phyloP scores from a whole-genome alignment of 2,329 filamentous ascomycete genomes.

The Aaosphaeria pasadenensis region DNA sequence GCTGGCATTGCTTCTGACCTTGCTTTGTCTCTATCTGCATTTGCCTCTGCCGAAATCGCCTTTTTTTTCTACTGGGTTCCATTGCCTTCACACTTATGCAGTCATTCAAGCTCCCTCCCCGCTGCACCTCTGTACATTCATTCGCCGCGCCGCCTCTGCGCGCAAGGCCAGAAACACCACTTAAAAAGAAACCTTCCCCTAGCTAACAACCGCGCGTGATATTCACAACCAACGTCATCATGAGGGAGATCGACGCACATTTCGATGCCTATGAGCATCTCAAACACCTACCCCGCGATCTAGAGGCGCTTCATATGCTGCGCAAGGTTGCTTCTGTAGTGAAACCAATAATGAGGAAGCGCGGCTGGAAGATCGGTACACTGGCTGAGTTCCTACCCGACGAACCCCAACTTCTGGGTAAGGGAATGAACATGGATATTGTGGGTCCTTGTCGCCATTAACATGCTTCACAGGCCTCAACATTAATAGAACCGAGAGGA shows the following conservation, averaged over 20 bases:
- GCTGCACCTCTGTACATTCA: no score
- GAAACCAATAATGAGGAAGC: slow-evolving; percentile 90
- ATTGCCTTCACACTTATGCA: neutral
- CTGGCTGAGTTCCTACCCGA: slow-evolving; percentile 84
- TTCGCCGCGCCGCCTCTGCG: no score
- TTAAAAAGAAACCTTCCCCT: no score
- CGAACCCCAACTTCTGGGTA: slow-evolving; percentile 69
- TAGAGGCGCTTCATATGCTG: slow-evolving; percentile 57
- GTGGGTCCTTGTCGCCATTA: slow-evolving; percentile 6
- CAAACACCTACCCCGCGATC: slow-evolving; percentile 41
- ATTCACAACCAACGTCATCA: slow-evolving; percentile 10
- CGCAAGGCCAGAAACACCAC: no score
- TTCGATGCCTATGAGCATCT: slow-evolving; percentile 52
- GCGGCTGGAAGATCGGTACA: slow-evolving; percentile 73
- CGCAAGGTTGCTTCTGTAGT: slow-evolving; percentile 83
- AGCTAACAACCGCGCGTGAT: neutral
- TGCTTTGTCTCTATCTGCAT: neutral
- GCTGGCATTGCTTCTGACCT: slow-evolving; percentile 13
- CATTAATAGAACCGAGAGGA: slow-evolving; percentile 70
- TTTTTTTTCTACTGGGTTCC: neutral
- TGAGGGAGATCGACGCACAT: slow-evolving; percentile 47
- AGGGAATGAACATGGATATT: slow-evolving; percentile 7
- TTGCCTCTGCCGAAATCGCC: neutral
- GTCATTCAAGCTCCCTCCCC: no score
- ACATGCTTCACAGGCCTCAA: slow-evolving; percentile 60